Evolutionary conservation across 2,329 filamentous ascomycete species (phyloP).

Genomic region (Cadophora sp.): DNA sequence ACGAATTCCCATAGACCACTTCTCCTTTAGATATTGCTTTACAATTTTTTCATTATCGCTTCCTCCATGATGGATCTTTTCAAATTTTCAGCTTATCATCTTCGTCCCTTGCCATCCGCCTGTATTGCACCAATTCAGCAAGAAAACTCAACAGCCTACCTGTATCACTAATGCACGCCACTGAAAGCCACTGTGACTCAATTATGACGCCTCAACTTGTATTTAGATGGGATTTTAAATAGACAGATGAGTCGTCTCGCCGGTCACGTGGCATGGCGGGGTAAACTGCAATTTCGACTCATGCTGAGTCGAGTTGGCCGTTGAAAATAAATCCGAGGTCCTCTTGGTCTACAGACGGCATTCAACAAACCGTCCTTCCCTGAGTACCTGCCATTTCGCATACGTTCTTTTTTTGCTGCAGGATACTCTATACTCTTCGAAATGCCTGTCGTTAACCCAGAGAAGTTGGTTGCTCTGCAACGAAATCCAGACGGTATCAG

Average conservation of each 20-base stretch:
- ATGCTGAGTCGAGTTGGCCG: background rate
- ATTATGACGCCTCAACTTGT: background rate
- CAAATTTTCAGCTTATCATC: too few relatives aligned
- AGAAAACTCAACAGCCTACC: too few relatives aligned
- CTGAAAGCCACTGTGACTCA: background rate
- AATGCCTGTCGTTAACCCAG: conserved; percentile 92
- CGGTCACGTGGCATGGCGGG: background rate
- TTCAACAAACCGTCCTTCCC: background rate
- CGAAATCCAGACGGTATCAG: conserved; percentile 85
- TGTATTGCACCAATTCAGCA: too few relatives aligned
- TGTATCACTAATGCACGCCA: too few relatives aligned
- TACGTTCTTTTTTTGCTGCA: background rate
- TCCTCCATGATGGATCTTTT: too few relatives aligned
- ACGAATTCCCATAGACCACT: too few relatives aligned
- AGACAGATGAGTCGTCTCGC: background rate
- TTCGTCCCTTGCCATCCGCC: too few relatives aligned
- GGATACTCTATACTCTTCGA: conserved; percentile 25
- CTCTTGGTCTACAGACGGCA: background rate
- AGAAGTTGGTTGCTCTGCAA: conserved; percentile 91
- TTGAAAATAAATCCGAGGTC: background rate
- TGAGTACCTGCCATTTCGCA: background rate
- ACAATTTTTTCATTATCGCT: too few relatives aligned
- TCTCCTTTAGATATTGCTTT: too few relatives aligned
- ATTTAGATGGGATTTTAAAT: background rate
- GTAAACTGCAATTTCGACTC: conserved; percentile 15